Conservation (phyloP, 805 yeast genomes). For the Candida taoyuanica region DNA sequence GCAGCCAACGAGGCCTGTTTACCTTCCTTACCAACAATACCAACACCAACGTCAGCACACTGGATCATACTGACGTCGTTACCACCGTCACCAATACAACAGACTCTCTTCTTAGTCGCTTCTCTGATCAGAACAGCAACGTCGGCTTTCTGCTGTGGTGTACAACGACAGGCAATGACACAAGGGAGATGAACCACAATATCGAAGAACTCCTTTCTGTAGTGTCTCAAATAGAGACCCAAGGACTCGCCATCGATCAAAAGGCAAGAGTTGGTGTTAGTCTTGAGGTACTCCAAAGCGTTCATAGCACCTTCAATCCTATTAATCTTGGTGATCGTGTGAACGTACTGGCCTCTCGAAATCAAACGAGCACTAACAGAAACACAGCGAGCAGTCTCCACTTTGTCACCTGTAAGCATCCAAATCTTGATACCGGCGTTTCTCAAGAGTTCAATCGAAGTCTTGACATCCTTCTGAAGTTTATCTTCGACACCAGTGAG, state of each 20-base stretch:
- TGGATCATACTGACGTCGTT: constrained; percentile 99
- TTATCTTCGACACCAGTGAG: constrained; percentile 97
- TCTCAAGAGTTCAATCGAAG: constrained; percentile 84
- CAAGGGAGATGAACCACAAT: constrained; percentile 79
- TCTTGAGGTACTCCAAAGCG: constrained; percentile 65
- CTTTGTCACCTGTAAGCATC: constrained; percentile 99
- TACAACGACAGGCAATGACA: constrained; percentile 97
- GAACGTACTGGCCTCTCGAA: constrained; percentile 90
- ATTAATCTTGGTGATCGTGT: constrained; percentile 66
- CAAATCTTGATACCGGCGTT: constrained; percentile 97
- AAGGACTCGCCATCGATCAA: constrained; percentile 93
- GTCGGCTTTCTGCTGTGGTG: constrained; percentile 98
- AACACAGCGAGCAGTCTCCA: constrained; percentile 96
- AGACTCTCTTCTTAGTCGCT: constrained; percentile 82
- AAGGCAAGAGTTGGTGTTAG: constrained; percentile 61
- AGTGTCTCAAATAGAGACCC: constrained; percentile 58
- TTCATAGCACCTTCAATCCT: constrained; percentile 61
- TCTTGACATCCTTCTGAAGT: constrained; percentile 84
- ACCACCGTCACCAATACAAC: constrained; percentile 99
- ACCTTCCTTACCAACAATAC: constrained; percentile 98
- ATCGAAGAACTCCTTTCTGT: constrained; percentile 68
- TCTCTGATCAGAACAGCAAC: constrained; percentile 77
- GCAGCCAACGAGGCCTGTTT: constrained; percentile 96
- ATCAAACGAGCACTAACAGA: constrained; percentile 93
- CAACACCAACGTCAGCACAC: constrained; percentile 98